Evolutionary conservation across 2,329 filamentous ascomycete genomes (phyloP).

Genomic region (Talaromyces sp.): DNA sequence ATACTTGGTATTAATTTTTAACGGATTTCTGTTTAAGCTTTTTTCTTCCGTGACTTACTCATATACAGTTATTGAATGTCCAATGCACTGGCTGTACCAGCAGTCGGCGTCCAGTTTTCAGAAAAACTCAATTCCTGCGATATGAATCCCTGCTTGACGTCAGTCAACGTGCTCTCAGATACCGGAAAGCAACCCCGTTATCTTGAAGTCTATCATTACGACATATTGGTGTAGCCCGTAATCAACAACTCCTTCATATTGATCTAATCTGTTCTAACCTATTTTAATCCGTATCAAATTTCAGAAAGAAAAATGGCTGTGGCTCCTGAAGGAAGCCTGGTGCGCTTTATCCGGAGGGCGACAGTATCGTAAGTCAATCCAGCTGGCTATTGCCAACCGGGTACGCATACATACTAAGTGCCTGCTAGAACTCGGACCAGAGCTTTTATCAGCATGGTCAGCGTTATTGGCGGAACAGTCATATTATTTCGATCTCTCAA

Average conservation of each 20-base stretch:
- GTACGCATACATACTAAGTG: not conserved
- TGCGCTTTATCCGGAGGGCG: conserved; percentile 1
- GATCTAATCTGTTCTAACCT: not conserved
- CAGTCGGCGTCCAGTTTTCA: no score
- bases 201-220: not conserved
- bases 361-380: conserved; percentile 2
- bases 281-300: not conserved
- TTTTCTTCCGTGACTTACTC: no score
- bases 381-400: not conserved
- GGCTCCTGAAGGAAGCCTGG: not conserved
- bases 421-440: conserved; percentile 15
- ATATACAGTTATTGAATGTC: no score
- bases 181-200: not conserved
- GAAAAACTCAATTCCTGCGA: not conserved
- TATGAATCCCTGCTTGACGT: not conserved
- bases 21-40: no score
- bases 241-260: not conserved
- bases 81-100: no score
- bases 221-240: not conserved
- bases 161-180: not conserved
- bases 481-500: conserved; percentile 17
- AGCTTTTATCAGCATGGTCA: conserved; percentile 17
- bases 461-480: conserved; percentile 16
- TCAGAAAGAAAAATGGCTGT: not conserved
- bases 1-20: no score